Evolutionary conservation across 2,329 filamentous ascomycete species (phyloP).

Genomic region (Verticillium klebahnii): DNA sequence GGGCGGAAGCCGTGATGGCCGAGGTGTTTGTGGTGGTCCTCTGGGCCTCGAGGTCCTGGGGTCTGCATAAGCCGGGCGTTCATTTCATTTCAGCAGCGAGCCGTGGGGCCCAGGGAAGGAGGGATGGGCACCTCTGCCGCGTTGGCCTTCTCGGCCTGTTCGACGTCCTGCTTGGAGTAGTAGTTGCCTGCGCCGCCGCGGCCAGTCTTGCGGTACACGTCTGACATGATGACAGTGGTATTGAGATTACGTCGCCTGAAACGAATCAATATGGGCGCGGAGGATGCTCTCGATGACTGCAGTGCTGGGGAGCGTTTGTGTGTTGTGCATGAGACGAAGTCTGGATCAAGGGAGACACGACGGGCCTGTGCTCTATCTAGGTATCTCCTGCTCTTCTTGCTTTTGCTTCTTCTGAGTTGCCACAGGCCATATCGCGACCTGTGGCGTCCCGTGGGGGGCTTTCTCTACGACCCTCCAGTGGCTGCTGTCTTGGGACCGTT

Average conservation of each 20-base stretch:
- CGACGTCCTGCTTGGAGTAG: slow-evolving; percentile 45
- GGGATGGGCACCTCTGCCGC: slow-evolving; percentile 11
- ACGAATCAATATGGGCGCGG: neutral
- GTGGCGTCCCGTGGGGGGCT: neutral
- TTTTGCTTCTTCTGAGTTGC: neutral
- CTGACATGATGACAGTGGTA: neutral
- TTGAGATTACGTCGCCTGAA: too few relatives aligned
- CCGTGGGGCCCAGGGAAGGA: neutral
- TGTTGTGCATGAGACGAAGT: too few relatives aligned
- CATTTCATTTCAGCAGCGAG: neutral
- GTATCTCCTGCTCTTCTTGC: too few relatives aligned
- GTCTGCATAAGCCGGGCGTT: neutral
- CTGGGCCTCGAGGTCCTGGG: slow-evolving; percentile 27
- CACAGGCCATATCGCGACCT: neutral
- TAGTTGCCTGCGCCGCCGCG: slow-evolving; percentile 64
- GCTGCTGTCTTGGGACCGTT: neutral
- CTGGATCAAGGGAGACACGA: too few relatives aligned
- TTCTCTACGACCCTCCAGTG: neutral
- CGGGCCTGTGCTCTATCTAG: too few relatives aligned
- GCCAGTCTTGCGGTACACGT: slow-evolving; percentile 43
- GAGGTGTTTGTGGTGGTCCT: slow-evolving; percentile 12
- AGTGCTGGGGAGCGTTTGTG: too few relatives aligned
- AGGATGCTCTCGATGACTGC: neutral
- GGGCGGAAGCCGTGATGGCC: slow-evolving; percentile 17
- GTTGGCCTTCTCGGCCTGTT: slow-evolving; percentile 33